Conservation (phyloP, 2,329 filamentous ascomycete species). For the Claviceps sp. region DNA sequence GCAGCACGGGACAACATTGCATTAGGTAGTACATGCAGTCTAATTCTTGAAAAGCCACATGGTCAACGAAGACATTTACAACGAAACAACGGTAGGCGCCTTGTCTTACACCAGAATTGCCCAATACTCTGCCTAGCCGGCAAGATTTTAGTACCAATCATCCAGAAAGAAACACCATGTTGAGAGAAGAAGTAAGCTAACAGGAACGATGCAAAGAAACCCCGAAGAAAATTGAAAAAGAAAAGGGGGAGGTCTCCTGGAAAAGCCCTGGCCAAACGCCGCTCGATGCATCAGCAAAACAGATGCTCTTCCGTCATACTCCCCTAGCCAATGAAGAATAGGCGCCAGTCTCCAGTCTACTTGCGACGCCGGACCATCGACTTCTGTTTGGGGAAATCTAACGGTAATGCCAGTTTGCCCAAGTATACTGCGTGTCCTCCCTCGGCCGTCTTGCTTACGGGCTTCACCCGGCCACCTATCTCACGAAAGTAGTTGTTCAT, state of each 20-base stretch:
- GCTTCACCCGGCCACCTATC: slow-evolving; percentile 56
- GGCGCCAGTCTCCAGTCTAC: not conserved
- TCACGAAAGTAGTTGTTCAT: slow-evolving; percentile 63
- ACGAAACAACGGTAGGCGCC: not conserved
- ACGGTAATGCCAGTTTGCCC: slow-evolving; percentile 61
- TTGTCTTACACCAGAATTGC: not conserved
- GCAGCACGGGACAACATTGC: not conserved
- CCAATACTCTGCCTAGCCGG: not conserved
- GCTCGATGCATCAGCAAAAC: slow-evolving; percentile 4
- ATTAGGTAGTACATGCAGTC: not conserved
- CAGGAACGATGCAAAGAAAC: not conserved
- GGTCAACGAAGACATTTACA: not conserved
- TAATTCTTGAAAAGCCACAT: not conserved
- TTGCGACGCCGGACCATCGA: slow-evolving; percentile 20
- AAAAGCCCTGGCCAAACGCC: slow-evolving; percentile 4
- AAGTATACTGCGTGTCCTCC: slow-evolving; percentile 37
- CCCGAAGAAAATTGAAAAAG: not conserved
- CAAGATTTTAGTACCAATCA: too few species aligned
- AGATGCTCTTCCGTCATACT: not conserved
- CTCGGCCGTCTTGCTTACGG: slow-evolving; percentile 47
- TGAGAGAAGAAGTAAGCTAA: not conserved
- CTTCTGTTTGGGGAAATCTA: slow-evolving; percentile 63
- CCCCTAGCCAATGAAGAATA: not conserved
- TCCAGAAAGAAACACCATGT: not conserved
- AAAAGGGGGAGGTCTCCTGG: not conserved